These are phyloP conservation scores for Jamesozyma hellenica DNA, from an alignment of 805 yeast species.

Conservation along the genomic window DNA sequence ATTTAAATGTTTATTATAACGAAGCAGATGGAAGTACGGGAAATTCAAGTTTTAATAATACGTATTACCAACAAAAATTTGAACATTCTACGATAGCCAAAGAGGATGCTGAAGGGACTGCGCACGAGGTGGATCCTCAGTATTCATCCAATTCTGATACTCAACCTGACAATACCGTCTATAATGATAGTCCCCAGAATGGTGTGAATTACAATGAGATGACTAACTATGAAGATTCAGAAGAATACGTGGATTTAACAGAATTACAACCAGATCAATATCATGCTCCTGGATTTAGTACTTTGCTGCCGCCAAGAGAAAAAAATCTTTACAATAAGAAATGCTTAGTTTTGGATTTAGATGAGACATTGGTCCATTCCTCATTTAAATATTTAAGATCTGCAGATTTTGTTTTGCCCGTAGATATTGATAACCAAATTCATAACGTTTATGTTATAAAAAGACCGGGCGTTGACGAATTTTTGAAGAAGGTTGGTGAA, in stretches of 20 bases:
- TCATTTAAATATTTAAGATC: slow-evolving; percentile 84
- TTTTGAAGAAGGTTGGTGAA: slow-evolving; percentile 71
- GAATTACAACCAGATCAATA: slow-evolving; percentile 64
- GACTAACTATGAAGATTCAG: slow-evolving; percentile 14
- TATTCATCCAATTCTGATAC: background rate
- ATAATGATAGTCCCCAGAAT: slow-evolving; percentile 3
- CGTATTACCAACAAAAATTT: slow-evolving; percentile 7
- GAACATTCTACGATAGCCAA: background rate
- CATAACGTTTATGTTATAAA: slow-evolving; percentile 95
- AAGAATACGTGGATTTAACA: slow-evolving; percentile 46
- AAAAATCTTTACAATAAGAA: slow-evolving; percentile 50
- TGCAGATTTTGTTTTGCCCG: slow-evolving; percentile 95
- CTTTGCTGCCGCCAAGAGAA: slow-evolving; percentile 47
- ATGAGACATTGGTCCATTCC: slow-evolving; percentile 93
- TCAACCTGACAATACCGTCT: background rate
- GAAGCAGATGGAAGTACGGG: slow-evolving; percentile 26
- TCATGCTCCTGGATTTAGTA: slow-evolving; percentile 52
- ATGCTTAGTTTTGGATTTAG: slow-evolving; percentile 84
- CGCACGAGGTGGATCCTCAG: slow-evolving; percentile 2
- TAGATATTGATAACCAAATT: slow-evolving; percentile 83
- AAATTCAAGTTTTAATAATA: slow-evolving; percentile 8
- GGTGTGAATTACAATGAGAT: slow-evolving; percentile 8
- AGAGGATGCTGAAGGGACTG: slow-evolving; percentile 1
- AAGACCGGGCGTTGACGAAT: slow-evolving; percentile 96
- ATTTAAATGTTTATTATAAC: slow-evolving; percentile 17